These are phyloP conservation scores for Emmonsia crescens DNA, from an alignment of 2,329 filamentous ascomycete genomes.

Conservation along the genomic window DNA sequence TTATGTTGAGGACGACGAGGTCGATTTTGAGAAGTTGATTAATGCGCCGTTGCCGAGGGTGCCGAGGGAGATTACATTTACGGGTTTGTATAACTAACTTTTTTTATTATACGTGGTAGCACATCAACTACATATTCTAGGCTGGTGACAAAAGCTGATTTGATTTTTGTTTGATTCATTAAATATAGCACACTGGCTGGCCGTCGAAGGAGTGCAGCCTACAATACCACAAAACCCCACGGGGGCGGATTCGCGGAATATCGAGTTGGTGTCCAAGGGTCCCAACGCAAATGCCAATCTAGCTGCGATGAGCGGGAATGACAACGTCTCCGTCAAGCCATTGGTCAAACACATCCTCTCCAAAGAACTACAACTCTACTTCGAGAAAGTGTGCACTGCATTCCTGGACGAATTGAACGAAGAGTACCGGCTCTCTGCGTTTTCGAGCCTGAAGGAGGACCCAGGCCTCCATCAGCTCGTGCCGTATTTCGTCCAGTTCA, in stretches of 20 bases:
- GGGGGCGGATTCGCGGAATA: conserved; percentile 66
- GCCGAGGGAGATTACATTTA: conserved; percentile 83
- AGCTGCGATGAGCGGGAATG: conserved; percentile 70
- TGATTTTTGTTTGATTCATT: conserved; percentile 6
- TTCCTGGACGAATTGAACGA: conserved; percentile 76
- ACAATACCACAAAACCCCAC: conserved; percentile 95
- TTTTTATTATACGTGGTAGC: too few species aligned
- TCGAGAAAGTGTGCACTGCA: conserved; percentile 85
- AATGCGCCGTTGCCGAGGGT: conserved; percentile 93
- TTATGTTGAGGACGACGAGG: conserved; percentile 96
- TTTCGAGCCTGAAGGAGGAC: conserved; percentile 76
- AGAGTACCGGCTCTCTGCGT: conserved; percentile 72
- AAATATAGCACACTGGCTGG: conserved; percentile 77
- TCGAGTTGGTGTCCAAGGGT: conserved; percentile 82
- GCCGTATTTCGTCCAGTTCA: conserved; percentile 93
- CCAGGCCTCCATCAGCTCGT: conserved; percentile 90
- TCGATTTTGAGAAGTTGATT: conserved; percentile 97
- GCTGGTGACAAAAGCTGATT: not conserved
- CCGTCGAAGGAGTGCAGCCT: conserved; percentile 93
- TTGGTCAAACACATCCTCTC: conserved; percentile 92
- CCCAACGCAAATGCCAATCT: conserved; percentile 77
- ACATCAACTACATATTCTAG: too few species aligned
- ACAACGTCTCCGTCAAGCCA: conserved; percentile 75
- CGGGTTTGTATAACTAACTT: conserved; percentile 54
- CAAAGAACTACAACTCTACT: conserved; percentile 92